Base-by-base conservation (phyloP, 345 rosid genomes). In the Ailanthus altissimus region DNA sequence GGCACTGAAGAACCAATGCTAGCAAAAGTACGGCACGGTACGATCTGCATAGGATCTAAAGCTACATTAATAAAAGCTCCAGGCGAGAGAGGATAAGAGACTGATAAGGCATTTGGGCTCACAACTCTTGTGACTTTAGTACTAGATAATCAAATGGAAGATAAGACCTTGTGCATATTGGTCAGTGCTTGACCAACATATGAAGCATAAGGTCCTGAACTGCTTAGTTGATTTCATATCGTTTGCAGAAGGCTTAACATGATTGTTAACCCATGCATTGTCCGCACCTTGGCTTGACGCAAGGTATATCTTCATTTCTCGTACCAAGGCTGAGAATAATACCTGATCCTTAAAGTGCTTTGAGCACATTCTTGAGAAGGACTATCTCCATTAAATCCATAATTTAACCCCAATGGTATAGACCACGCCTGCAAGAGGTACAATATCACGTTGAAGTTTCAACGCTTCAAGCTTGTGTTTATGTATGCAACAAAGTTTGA, bases 141-240 rank as follows among this genome's bases (percentile, higher is more conserved):
- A 2, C 36, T 25, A 0, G 54, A 46, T 46, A 82, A 79, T 23
- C 84, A 77, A 16, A 60, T 28, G 0, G 76, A 60, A 13, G 13
- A 8, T 11, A 86, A 69, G 11, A 85, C 79, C 1, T 70, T 60
- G 23, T n/a, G 54, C 4, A 84, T 57, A 74, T 82, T 84, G 16
- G 51, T 49, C 80, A 88, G 77, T n/a, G 85, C 87, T 6, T 56
- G 78, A 13, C 73, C 46, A 25, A 77, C 28, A 43, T 23, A 46
- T 15, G 25, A 0, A 0, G 72, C 79, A 8, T 10, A 43, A 5
- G 69, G 61, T 20, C 85, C 83, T 0, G 86, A 15, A 87, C 81
- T 38, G 75, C 82, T 83, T 83, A 88, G 36, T 90, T 88, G n/a
- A 81, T 4, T 72, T 42, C 11, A 82, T 74, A 21, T 81, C 81